Evolutionary conservation across 768 basidiomycete species (phyloP).

Genomic region (Trametes meyenii): DNA sequence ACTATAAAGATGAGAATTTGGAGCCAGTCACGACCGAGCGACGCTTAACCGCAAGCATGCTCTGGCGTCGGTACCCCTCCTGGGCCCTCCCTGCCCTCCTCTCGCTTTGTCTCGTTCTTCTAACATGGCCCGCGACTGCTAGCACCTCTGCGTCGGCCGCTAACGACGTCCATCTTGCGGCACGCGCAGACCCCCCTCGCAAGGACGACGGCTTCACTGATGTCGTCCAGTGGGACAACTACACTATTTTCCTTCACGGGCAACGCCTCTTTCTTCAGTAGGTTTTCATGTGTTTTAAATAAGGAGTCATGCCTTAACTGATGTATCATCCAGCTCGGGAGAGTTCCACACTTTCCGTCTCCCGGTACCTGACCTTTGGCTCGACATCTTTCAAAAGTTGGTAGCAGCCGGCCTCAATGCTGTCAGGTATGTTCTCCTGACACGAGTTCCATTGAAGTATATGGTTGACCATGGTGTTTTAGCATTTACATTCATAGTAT

Average conservation of each 20-base stretch:
- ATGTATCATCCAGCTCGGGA: constrained; percentile 57
- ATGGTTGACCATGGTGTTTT: neutral
- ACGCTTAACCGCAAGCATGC: constrained; percentile 3
- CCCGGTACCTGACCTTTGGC: constrained; percentile 79
- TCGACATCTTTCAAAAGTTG: constrained; percentile 78
- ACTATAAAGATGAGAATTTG: constrained; percentile 6
- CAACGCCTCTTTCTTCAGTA: constrained; percentile 77
- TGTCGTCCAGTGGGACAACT: constrained; percentile 63
- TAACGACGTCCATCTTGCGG: neutral
- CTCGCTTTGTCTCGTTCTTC: constrained; percentile 16
- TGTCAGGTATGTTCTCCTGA: constrained; percentile 44
- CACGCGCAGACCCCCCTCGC: constrained; percentile 28
- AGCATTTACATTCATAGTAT: constrained; percentile 71
- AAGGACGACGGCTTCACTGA: constrained; percentile 36
- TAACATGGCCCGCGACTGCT: constrained; percentile 19
- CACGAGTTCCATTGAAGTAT: neutral
- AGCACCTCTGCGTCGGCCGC: neutral
- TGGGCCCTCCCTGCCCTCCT: constrained; percentile 25
- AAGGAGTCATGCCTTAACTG: neutral
- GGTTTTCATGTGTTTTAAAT: constrained; percentile 22
- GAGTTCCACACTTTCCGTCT: constrained; percentile 86
- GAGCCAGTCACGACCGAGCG: neutral
- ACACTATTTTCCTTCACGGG: constrained; percentile 67
- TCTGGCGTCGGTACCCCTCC: constrained; percentile 11
- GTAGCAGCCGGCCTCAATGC: constrained; percentile 83